Evolutionary conservation across 495 filamentous ascomycete genomes (phyloP).

Genomic region (Xylaria palmicola): DNA sequence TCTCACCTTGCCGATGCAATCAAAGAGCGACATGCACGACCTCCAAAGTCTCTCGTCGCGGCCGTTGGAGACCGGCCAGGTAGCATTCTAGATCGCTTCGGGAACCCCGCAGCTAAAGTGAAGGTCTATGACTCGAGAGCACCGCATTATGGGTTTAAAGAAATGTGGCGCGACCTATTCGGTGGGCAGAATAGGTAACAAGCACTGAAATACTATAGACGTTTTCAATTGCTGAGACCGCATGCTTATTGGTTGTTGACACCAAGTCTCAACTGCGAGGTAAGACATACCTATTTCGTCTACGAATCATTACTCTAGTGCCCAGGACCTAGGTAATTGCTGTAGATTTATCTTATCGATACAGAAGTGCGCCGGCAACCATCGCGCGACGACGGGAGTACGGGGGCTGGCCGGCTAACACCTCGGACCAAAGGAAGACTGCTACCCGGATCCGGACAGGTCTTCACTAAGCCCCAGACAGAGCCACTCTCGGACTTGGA

Average conservation of each 20-base stretch:
- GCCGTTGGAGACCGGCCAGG: slow-evolving; percentile 24
- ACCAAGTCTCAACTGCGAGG: no score
- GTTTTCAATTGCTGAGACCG: no score
- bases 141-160: slow-evolving; percentile 77
- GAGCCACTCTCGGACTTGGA: no score
- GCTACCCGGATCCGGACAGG: slow-evolving; percentile 5
- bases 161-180: slow-evolving; percentile 85
- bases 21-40: slow-evolving; percentile 60
- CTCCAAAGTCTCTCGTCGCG: slow-evolving; percentile 39
- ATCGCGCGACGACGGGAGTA: no score
- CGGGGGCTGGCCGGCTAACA: slow-evolving; percentile 8
- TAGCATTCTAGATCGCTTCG: slow-evolving; percentile 44
- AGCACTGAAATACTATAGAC: not conserved
- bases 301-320: no score
- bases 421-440: slow-evolving; percentile 13
- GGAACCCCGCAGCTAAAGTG: slow-evolving; percentile 46
- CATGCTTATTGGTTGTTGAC: no score
- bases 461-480: no score
- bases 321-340: no score
- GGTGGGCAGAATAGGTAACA: slow-evolving; percentile 9
- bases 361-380: no score
- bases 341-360: no score
- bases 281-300: no score
- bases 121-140: slow-evolving; percentile 70
- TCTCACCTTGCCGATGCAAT: slow-evolving; percentile 72